These are phyloP conservation scores for Skeletonema grethae DNA, from an alignment of 108 stramenopile genomes.

Conservation along the genomic window DNA sequence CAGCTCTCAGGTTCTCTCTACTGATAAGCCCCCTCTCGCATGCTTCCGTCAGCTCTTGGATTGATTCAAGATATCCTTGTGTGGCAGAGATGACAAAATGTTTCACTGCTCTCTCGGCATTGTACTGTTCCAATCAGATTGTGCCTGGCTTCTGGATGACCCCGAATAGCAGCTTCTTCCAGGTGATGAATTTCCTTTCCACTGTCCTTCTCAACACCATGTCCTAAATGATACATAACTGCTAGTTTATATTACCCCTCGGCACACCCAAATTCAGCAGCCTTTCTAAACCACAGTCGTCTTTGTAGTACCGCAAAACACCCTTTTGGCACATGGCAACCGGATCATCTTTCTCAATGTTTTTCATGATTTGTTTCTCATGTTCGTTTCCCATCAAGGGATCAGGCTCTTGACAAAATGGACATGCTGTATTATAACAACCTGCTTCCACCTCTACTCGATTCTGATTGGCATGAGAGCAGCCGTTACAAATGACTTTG, in stretches of 20 bases:
- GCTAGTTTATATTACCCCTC: not conserved
- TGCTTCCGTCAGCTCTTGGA: no score
- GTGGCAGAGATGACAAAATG: no score
- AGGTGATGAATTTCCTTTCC: not conserved
- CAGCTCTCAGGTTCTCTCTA: no score
- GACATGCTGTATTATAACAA: not conserved
- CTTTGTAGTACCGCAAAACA: not conserved
- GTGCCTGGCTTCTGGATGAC: not conserved
- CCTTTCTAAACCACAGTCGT: not conserved
- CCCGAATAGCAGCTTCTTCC: not conserved
- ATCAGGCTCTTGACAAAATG: not conserved
- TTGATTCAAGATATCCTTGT: no score
- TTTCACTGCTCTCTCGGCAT: not conserved
- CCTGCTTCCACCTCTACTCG: not conserved
- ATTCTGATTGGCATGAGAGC: not conserved
- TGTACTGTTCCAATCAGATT: not conserved
- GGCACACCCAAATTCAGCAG: not conserved
- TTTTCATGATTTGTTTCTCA: not conserved
- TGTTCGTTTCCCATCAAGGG: not conserved
- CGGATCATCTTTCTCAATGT: not conserved
- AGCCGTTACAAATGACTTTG: not conserved
- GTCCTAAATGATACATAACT: not conserved
- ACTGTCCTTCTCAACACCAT: not conserved
- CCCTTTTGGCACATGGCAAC: not conserved
- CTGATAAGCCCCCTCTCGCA: no score